These are phyloP conservation scores for Aphanomyces euteiches DNA, from an alignment of 352 stramenopile genomes.

Conservation along the genomic window DNA sequence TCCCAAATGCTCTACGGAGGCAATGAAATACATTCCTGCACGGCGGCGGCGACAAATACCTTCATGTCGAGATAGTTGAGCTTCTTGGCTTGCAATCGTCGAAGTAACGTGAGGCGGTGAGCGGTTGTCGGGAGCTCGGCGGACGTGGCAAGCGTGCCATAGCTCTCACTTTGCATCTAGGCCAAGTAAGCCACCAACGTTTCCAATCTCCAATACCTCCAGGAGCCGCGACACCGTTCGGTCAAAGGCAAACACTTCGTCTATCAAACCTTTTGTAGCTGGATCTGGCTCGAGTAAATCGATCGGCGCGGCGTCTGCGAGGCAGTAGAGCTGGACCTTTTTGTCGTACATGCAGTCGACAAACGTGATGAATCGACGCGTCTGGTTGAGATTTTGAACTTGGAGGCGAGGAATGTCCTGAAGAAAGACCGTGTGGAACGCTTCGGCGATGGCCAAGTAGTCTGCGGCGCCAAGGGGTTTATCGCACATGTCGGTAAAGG, in stretches of 20 bases:
- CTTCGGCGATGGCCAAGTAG: constrained; percentile 90
- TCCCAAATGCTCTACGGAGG: constrained; percentile 25
- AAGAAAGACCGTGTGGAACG: constrained; percentile 87
- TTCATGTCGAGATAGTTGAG: constrained; percentile 27
- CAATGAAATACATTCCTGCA: not conserved
- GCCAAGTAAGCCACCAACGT: not conserved
- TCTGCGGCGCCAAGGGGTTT: constrained; percentile 90
- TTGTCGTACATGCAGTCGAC: constrained; percentile 98
- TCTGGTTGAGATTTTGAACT: constrained; percentile 86
- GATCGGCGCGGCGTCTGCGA: constrained; percentile 55
- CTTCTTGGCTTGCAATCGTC: constrained; percentile 6
- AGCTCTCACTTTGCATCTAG: constrained; percentile 29
- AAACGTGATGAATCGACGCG: constrained; percentile 97
- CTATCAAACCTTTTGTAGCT: constrained; percentile 56
- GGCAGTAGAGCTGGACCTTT: constrained; percentile 58
- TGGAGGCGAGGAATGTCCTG: constrained; percentile 87
- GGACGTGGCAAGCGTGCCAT: constrained; percentile 11
- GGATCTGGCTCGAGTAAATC: constrained; percentile 61
- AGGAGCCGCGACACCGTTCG: constrained; percentile 82
- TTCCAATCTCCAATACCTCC: constrained; percentile 42
- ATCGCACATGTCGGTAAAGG: constrained; percentile 95
- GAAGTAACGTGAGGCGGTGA: constrained; percentile 12
- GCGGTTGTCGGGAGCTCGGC: constrained; percentile 5
- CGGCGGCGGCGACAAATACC: not conserved
- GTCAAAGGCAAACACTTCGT: constrained; percentile 83